phyloP scores from a whole-genome alignment of 805 yeast species.

The Yarrowia alimentaria region DNA sequence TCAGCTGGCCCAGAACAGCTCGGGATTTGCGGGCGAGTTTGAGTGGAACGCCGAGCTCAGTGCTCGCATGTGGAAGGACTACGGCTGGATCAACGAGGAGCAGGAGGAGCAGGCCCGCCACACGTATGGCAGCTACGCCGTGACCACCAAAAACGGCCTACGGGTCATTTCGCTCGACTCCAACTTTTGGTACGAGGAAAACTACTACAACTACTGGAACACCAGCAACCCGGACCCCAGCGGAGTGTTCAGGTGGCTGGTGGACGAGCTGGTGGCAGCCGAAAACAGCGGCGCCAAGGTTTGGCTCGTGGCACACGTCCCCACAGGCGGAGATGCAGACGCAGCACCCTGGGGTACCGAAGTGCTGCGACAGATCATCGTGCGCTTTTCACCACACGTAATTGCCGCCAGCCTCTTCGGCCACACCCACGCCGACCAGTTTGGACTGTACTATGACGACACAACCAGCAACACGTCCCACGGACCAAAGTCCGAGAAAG shows the following conservation, averaged over 20 bases:
- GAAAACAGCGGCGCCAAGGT: conserved; percentile 59
- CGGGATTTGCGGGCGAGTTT: conserved; percentile 46
- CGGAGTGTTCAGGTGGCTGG: conserved; percentile 60
- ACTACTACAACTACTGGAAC: conserved; percentile 55
- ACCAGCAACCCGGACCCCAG: conserved; percentile 54
- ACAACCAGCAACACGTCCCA: no score
- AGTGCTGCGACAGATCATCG: conserved; percentile 54
- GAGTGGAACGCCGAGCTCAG: conserved; percentile 50
- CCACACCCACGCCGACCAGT: conserved; percentile 69
- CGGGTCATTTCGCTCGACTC: conserved; percentile 64
- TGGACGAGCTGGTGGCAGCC: conserved; percentile 58
- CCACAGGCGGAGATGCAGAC: conserved; percentile 49
- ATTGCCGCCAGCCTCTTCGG: conserved; percentile 71
- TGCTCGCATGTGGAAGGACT: conserved; percentile 50
- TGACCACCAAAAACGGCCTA: conserved; percentile 54
- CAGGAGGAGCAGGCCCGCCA: conserved; percentile 40
- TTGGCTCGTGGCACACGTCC: conserved; percentile 76
- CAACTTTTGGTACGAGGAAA: conserved; percentile 64
- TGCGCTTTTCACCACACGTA: conserved; percentile 65
- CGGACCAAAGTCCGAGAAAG: conserved; percentile 37
- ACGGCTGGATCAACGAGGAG: conserved; percentile 45
- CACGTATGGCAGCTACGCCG: conserved; percentile 59
- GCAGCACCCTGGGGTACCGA: conserved; percentile 63
- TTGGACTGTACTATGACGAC: conserved; percentile 54
- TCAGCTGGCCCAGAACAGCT: conserved; percentile 56